These are phyloP conservation scores for Macrophomina phaseolina DNA, from an alignment of 2,329 filamentous ascomycete genomes.

Conservation along the genomic window DNA sequence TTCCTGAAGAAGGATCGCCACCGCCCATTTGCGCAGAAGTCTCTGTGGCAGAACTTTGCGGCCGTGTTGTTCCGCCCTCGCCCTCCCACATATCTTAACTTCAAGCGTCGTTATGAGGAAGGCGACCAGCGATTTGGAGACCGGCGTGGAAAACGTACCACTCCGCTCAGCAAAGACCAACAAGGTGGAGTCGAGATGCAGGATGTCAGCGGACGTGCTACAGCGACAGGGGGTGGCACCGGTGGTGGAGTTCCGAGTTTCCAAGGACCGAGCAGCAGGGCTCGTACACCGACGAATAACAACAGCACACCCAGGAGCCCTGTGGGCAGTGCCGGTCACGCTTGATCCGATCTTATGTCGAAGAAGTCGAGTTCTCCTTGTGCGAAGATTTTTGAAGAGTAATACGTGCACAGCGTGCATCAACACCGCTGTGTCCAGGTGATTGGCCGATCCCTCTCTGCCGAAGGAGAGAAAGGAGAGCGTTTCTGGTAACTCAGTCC, in stretches of 20 bases:
- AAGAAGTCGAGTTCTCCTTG: not conserved
- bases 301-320: constrained; percentile 21
- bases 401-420: not conserved
- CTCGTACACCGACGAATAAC: constrained; percentile 17
- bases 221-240: not conserved
- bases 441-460: not conserved
- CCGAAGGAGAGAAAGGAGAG: not conserved
- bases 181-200: constrained; percentile 74
- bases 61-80: constrained; percentile 82
- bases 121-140: constrained; percentile 85
- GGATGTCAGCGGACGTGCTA: constrained; percentile 35
- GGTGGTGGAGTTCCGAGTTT: constrained; percentile 11
- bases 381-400: not conserved
- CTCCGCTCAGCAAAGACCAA: constrained; percentile 57
- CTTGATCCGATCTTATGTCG: constrained; percentile 8
- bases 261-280: constrained; percentile 16
- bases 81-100: constrained; percentile 85
- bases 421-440: not conserved
- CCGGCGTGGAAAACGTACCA: constrained; percentile 58
- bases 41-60: constrained; percentile 76
- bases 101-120: constrained; percentile 76
- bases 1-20: constrained; percentile 92
- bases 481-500: not conserved
- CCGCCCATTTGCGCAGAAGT: constrained; percentile 84
- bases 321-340: constrained; percentile 17